Evolutionary conservation across 495 filamentous ascomycete genomes (phyloP).

Genomic region (Thermothielavioides terrestris): DNA sequence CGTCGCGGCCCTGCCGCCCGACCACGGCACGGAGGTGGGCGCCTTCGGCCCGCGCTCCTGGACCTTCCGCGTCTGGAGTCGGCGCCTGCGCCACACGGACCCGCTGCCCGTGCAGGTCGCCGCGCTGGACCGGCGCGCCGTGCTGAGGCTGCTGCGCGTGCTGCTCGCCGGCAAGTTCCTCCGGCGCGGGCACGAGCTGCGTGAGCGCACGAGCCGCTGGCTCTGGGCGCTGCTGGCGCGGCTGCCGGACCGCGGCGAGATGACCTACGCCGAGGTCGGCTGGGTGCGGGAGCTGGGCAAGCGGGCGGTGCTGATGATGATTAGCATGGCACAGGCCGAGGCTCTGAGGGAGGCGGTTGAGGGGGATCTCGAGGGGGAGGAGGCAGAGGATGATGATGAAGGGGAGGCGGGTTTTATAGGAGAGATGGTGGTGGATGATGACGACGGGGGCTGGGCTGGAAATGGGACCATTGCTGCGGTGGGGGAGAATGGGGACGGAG

Average conservation of each 20-base stretch:
- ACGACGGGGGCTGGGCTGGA: conserved; percentile 3
- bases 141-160: conserved; percentile 47
- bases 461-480: neutral
- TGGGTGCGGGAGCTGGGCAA: conserved; percentile 52
- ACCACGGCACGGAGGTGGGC: conserved; percentile 50
- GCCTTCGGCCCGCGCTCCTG: conserved; percentile 32
- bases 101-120: conserved; percentile 62
- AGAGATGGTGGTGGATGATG: conserved; percentile 13
- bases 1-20: conserved; percentile 43
- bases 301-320: conserved; percentile 46
- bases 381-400: conserved; percentile 21
- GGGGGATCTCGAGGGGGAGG: conserved; percentile 17
- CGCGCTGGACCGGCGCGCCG: conserved; percentile 53
- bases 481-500: conserved; percentile 15
- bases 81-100: conserved; percentile 40
- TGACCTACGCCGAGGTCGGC: conserved; percentile 49
- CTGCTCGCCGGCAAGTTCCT: conserved; percentile 40
- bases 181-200: conserved; percentile 37
- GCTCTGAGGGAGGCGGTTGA: conserved; percentile 33
- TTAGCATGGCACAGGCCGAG: conserved; percentile 42
- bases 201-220: conserved; percentile 47
- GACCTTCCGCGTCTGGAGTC: conserved; percentile 46
- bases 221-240: conserved; percentile 54
- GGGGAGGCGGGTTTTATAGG: conserved; percentile 25
- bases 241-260: conserved; percentile 47